phyloP scores from a whole-genome alignment of 2,329 filamentous ascomycete species.

The Cladosporium phlei region DNA sequence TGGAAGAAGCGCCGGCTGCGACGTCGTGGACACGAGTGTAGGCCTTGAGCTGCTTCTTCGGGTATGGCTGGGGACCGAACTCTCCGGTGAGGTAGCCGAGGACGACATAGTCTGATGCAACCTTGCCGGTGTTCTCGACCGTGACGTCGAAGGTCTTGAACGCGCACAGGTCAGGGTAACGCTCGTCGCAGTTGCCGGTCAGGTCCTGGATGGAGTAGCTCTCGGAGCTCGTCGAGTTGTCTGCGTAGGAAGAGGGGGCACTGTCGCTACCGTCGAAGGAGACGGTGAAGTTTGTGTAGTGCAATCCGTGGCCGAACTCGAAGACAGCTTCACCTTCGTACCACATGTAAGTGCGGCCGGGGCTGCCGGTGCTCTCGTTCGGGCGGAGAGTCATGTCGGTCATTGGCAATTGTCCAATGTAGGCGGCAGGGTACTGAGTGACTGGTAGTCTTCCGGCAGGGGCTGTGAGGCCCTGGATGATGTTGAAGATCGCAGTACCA shows the following conservation, averaged over 20 bases:
- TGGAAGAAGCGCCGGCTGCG: constrained; percentile 22
- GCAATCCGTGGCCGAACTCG: constrained; percentile 53
- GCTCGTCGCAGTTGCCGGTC: constrained; percentile 32
- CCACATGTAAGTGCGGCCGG: constrained; percentile 57
- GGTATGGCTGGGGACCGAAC: constrained; percentile 48
- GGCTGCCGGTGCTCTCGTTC: constrained; percentile 35
- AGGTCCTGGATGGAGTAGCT: constrained; percentile 36
- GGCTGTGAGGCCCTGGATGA: constrained; percentile 47
- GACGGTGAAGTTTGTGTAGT: constrained; percentile 53
- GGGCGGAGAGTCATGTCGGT: constrained; percentile 55
- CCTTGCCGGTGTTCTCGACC: constrained; percentile 46
- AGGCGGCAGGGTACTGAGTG: constrained; percentile 53
- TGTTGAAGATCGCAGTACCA: constrained; percentile 51
- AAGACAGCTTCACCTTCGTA: constrained; percentile 48
- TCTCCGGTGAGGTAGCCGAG: constrained; percentile 48
- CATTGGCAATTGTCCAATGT: constrained; percentile 48
- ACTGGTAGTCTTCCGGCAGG: constrained; percentile 53
- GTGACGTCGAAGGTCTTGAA: constrained; percentile 40
- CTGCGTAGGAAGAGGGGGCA: constrained; percentile 14
- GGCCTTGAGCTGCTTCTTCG: constrained; percentile 49
- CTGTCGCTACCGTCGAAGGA: constrained; percentile 13
- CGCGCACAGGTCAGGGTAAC: constrained; percentile 40
- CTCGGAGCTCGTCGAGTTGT: constrained; percentile 17
- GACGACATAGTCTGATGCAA: constrained; percentile 50
- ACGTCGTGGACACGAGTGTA: constrained; percentile 43